phyloP scores from a whole-genome alignment of 176 grass and related monocot genomes.

The Hordeum vulgare region MorexV3_pseudomolecules_assembly NC_058522.1:484745401-484745900 shows the following conservation, averaged over 20 bases:
- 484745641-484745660: conserved; percentile 31
- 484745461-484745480: not conserved
- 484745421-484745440: not conserved
- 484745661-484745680: conserved; percentile 25
- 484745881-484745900: not conserved
- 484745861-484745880: not conserved
- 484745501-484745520: too few species aligned
- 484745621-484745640: conserved; percentile 36
- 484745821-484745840: not conserved
- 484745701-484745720: conserved; percentile 33
- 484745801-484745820: conserved; percentile 1
- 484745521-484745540: too few species aligned
- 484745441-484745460: not conserved
- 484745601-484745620: conserved; percentile 5
- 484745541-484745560: too few species aligned
- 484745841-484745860: not conserved
- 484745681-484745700: conserved; percentile 13
- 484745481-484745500: too few species aligned
- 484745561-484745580: not conserved
- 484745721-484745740: not conserved
- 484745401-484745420: not conserved
- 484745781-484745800: not conserved
- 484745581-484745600: not conserved
- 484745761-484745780: conserved; percentile 9
- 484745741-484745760: not conserved